These are phyloP conservation scores for Cystofilobasidium bisporidii DNA, from an alignment of 768 basidiomycete species.

Conservation along the genomic window DNA sequence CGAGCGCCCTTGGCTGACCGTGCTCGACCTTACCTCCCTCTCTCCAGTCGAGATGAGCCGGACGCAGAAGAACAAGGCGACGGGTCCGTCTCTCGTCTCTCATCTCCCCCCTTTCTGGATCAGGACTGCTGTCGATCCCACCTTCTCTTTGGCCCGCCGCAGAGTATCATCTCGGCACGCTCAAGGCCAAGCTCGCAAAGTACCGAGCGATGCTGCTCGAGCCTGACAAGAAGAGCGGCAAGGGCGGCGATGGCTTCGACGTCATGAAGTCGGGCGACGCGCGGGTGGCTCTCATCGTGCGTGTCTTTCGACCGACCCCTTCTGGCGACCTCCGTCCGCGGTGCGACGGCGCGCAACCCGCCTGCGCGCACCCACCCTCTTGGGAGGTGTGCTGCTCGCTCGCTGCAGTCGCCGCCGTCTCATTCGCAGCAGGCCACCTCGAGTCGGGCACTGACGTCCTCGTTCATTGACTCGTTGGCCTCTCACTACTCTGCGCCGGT, in stretches of 20 bases:
- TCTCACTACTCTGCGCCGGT: too few relatives aligned
- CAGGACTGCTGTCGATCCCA: too few relatives aligned
- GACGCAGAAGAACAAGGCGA: conserved; percentile 87
- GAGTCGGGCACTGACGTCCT: too few relatives aligned
- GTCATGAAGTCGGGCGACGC: conserved; percentile 35
- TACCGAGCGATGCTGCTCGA: conserved; percentile 93
- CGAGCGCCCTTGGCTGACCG: too few relatives aligned
- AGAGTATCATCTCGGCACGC: conserved; percentile 66
- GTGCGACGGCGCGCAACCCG: too few relatives aligned
- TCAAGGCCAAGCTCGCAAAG: conserved; percentile 88
- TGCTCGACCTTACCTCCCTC: too few relatives aligned
- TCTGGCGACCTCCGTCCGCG: background rate
- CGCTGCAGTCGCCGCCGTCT: too few relatives aligned
- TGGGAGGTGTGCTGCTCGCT: too few relatives aligned
- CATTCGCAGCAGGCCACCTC: too few relatives aligned
- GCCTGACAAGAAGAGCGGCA: conserved; percentile 71
- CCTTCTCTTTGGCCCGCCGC: conserved; percentile 44
- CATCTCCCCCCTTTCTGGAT: background rate
- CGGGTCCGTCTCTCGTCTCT: conserved; percentile 5
- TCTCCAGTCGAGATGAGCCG: conserved; percentile 7
- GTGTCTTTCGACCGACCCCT: background rate
- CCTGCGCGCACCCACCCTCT: too few relatives aligned
- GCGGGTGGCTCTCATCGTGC: conserved; percentile 30
- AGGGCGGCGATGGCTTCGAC: conserved; percentile 51
- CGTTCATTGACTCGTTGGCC: too few relatives aligned